Percentiles rank a stretch among this genome's conserved stretches.
Evolutionary conservation across 495 filamentous ascomycete genomes (phyloP).

Genomic region (Xylaria curta): DNA sequence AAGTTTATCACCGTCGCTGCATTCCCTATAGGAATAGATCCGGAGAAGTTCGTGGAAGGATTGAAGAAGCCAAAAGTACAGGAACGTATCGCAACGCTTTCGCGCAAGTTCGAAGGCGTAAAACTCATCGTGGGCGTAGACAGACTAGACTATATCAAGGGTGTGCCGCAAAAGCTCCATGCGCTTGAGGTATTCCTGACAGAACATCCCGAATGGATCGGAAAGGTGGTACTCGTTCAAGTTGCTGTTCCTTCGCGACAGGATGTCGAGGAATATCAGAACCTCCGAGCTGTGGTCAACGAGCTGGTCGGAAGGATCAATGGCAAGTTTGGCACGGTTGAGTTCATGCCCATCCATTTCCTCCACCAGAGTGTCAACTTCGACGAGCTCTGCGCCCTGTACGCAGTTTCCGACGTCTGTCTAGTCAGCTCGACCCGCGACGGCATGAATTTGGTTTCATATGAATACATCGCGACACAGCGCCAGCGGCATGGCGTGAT

Average conservation of each 20-base stretch:
- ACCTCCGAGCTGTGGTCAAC: slow-evolving; percentile 86
- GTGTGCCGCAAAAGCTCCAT: slow-evolving; percentile 92
- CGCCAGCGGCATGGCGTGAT: slow-evolving; percentile 82
- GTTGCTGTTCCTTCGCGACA: slow-evolving; percentile 90
- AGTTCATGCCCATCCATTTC: slow-evolving; percentile 94
- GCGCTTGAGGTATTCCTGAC: slow-evolving; percentile 89
- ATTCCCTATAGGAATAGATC: slow-evolving; percentile 95
- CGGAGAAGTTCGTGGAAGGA: slow-evolving; percentile 90
- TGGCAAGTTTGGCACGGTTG: slow-evolving; percentile 89
- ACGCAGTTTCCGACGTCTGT: slow-evolving; percentile 88
- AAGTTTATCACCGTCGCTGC: slow-evolving; percentile 76
- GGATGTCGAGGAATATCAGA: slow-evolving; percentile 96
- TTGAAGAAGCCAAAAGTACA: slow-evolving; percentile 81
- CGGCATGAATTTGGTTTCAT: slow-evolving; percentile 96
- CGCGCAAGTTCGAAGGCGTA: slow-evolving; percentile 82
- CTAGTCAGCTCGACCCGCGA: slow-evolving; percentile 90
- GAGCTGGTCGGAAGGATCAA: slow-evolving; percentile 92
- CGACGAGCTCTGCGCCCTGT: slow-evolving; percentile 89
- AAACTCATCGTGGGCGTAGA: slow-evolving; percentile 95
- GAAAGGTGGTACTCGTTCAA: slow-evolving; percentile 90
- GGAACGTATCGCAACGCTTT: slow-evolving; percentile 75
- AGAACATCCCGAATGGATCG: slow-evolving; percentile 89
- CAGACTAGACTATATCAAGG: slow-evolving; percentile 94
- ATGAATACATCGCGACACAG: slow-evolving; percentile 94
- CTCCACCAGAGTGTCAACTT: slow-evolving; percentile 89